Conservation (phyloP, 305 asterid genomes). For the Caryopteris hybrid region DNA sequence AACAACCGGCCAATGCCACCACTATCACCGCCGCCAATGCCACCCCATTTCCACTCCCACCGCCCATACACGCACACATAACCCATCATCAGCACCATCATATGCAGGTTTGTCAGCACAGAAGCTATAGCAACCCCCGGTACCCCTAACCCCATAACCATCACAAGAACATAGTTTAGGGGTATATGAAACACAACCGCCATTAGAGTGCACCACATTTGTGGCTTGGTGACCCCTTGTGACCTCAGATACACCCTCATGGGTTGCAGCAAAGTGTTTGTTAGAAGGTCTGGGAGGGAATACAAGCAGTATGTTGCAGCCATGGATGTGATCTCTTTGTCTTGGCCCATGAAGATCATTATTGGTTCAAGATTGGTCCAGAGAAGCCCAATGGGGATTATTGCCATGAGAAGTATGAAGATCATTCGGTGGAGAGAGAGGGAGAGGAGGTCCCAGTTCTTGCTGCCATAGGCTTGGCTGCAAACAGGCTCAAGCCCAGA, state of each 20-base stretch:
- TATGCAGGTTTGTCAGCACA: slow-evolving; percentile 69
- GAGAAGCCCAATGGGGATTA: slow-evolving; percentile 56
- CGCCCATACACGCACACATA: slow-evolving; percentile 61
- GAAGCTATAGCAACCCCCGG: slow-evolving; percentile 88
- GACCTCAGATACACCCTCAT: slow-evolving; percentile 75
- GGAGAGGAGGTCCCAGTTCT: slow-evolving; percentile 58
- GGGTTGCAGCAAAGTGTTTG: slow-evolving; percentile 73
- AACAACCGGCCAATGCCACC: slow-evolving; percentile 51
- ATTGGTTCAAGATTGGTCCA: slow-evolving; percentile 74
- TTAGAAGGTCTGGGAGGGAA: slow-evolving; percentile 73
- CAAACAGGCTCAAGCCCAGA: slow-evolving; percentile 92
- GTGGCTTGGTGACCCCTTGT: slow-evolving; percentile 85
- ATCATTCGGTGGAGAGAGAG: slow-evolving; percentile 75
- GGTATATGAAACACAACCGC: slow-evolving; percentile 82
- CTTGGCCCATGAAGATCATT: slow-evolving; percentile 80
- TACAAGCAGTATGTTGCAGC: slow-evolving; percentile 69
- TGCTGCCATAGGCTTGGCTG: slow-evolving; percentile 80
- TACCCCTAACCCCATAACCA: slow-evolving; percentile 57
- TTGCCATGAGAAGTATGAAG: slow-evolving; percentile 59
- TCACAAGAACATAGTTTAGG: slow-evolving; percentile 54
- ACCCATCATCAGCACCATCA: slow-evolving; percentile 75
- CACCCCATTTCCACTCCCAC: slow-evolving; percentile 75
- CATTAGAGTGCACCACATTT: slow-evolving; percentile 79
- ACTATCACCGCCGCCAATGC: slow-evolving; percentile 29
- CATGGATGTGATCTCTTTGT: slow-evolving; percentile 55